Percentiles rank a stretch among this genome's conserved stretches.
Conservation (phyloP, 2,329 filamentous ascomycete species). For the Aspergillus pseudoterreus region DNA sequence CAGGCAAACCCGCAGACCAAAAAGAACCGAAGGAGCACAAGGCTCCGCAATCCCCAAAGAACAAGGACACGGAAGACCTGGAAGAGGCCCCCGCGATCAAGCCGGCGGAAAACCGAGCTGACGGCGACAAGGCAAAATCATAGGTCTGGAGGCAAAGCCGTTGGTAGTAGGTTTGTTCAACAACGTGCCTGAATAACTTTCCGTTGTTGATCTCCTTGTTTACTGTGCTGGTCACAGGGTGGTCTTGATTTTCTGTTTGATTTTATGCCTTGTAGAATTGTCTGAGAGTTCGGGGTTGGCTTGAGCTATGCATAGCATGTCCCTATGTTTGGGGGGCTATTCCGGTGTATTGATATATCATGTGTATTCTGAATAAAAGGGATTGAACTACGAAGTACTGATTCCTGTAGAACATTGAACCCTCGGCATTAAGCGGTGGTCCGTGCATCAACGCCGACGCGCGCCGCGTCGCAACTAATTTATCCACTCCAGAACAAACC, state of each 20-base stretch:
- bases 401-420: not conserved
- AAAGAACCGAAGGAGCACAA: constrained; percentile 48
- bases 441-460: constrained; percentile 24
- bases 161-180: no score
- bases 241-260: constrained; percentile 2
- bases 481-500: not conserved
- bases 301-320: not conserved
- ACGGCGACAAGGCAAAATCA: constrained; percentile 1
- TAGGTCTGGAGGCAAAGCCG: not conserved
- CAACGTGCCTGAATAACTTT: not conserved
- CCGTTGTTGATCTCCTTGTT: not conserved
- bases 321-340: not conserved
- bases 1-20: constrained; percentile 44
- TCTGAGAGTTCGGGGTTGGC: constrained; percentile 5
- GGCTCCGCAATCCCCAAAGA: constrained; percentile 2
- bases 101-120: constrained; percentile 13
- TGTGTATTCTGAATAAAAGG: no score
- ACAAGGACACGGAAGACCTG: constrained; percentile 15
- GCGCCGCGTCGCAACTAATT: constrained; percentile 16
- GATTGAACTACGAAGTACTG: no score
- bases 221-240: constrained; percentile 20
- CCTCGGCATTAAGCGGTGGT: constrained; percentile 28
- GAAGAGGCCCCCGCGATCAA: constrained; percentile 21
- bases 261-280: constrained; percentile 14
- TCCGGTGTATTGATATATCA: constrained; percentile 4